Conservation (phyloP, 148 eudicot genomes). For the Bassia scoparia region DNA sequence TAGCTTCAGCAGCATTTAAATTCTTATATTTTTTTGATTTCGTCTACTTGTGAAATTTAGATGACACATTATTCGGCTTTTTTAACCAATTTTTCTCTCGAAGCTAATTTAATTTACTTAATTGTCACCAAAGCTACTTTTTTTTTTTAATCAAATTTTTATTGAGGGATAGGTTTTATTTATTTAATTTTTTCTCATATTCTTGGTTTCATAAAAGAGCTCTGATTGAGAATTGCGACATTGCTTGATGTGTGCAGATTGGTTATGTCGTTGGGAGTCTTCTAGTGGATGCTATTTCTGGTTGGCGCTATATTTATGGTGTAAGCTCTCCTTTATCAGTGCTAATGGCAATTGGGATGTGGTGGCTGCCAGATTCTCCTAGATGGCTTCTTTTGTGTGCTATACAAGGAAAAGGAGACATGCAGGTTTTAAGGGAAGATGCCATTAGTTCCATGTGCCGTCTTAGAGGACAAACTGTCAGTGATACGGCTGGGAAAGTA, state of each 20-base stretch:
- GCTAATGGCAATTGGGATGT: slow-evolving; percentile 86
- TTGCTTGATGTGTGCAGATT: slow-evolving; percentile 40
- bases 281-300: slow-evolving; percentile 57
- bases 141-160: no score
- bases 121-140: no score
- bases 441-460: slow-evolving; percentile 71
- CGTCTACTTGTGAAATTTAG: no score
- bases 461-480: slow-evolving; percentile 61
- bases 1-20: no score
- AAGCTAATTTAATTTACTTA: no score
- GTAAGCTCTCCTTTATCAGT: slow-evolving; percentile 68
- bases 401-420: slow-evolving; percentile 80
- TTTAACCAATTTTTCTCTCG: neutral
- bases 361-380: slow-evolving; percentile 96
- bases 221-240: neutral
- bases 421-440: slow-evolving; percentile 53
- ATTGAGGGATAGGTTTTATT: no score
- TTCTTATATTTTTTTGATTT: no score
- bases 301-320: slow-evolving; percentile 96
- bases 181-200: no score
- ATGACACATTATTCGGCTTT: slow-evolving; percentile 1
- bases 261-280: slow-evolving; percentile 82
- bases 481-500: slow-evolving; percentile 58
- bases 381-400: slow-evolving; percentile 95
- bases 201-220: neutral